These are phyloP conservation scores for Jatropha multifida DNA, from an alignment of 441 rosid species.

Conservation along the genomic window DNA sequence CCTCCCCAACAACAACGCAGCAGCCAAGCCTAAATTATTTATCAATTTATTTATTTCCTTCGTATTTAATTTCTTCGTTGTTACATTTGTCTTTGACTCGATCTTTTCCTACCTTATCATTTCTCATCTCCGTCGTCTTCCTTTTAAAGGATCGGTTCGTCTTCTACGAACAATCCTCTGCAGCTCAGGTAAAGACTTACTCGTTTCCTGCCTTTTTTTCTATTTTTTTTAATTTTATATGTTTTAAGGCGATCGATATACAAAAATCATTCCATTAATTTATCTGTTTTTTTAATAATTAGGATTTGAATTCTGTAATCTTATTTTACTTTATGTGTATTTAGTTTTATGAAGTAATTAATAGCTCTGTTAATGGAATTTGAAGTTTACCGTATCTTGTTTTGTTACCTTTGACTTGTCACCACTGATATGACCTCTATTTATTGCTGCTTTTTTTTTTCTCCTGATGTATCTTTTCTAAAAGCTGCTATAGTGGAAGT, in stretches of 20 bases:
- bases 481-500: too few species aligned
- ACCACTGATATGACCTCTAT: neutral
- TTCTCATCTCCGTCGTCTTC: neutral
- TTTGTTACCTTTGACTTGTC: neutral
- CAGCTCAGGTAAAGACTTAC: neutral
- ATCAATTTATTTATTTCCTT: too few species aligned
- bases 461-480: too few species aligned
- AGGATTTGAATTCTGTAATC: too few species aligned
- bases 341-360: too few species aligned
- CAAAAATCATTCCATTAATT: too few species aligned
- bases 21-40: too few species aligned
- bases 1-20: neutral
- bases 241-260: too few species aligned
- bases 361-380: neutral
- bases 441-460: too few species aligned
- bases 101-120: neutral
- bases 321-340: neutral
- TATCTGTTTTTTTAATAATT: too few species aligned
- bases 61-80: neutral
- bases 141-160: neutral
- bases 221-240: too few species aligned
- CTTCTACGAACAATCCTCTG: neutral
- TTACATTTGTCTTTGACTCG: neutral
- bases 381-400: neutral
- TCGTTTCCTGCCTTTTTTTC: neutral